Evolutionary conservation across 73 alveolate species (phyloP).

Genomic region (Paramecium tetraurelia): DNA sequence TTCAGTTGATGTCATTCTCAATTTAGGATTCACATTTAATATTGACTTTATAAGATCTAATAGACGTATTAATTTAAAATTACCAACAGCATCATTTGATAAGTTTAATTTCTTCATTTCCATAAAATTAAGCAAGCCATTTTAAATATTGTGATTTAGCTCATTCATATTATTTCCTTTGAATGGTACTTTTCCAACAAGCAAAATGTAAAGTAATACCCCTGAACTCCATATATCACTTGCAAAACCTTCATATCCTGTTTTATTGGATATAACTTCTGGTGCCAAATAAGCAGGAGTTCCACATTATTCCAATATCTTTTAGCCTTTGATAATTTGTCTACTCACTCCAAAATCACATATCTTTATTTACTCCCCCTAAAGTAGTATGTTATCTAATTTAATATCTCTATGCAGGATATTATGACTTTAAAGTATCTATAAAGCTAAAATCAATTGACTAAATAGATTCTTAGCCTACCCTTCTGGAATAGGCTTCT

Average conservation of each 20-base stretch:
- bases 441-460: constrained; percentile 82
- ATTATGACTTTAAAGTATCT: constrained; percentile 79
- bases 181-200: constrained; percentile 95
- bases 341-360: constrained; percentile 97
- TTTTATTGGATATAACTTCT: constrained; percentile 87
- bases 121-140: constrained; percentile 51
- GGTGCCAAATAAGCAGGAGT: constrained; percentile 99
- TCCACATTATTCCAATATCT: constrained; percentile 95
- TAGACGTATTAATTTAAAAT: background rate
- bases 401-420: constrained; percentile 96
- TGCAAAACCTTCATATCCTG: constrained; percentile 94
- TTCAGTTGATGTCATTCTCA: constrained; percentile 60
- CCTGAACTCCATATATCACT: constrained; percentile 99
- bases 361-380: constrained; percentile 86
- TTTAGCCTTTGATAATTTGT: constrained; percentile 76
- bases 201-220: constrained; percentile 90
- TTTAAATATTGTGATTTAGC: constrained; percentile 67
- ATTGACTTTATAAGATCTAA: constrained; percentile 57
- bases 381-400: constrained; percentile 93
- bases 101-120: constrained; percentile 54
- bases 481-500: constrained; percentile 86
- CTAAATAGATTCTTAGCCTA: constrained; percentile 84
- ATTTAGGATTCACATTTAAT: constrained; percentile 56
- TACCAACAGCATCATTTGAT: constrained; percentile 56
- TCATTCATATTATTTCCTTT: constrained; percentile 91